Evolutionary conservation across 2,329 filamentous ascomycete species (phyloP).

Genomic region (Byssochlamys sp.): DNA sequence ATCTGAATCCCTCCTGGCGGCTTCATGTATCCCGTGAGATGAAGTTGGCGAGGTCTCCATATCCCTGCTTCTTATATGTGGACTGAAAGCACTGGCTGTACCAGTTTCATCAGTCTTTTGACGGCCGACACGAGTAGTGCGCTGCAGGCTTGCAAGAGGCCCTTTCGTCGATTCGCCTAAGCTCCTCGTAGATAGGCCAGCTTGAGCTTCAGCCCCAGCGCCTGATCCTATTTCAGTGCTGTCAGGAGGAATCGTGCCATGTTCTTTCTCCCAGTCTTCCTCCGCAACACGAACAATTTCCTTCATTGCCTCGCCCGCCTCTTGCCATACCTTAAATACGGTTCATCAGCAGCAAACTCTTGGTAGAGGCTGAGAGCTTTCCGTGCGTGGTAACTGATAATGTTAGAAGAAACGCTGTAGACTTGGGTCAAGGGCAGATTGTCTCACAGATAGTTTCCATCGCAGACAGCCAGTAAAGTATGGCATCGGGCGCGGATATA

Average conservation of each 20-base stretch:
- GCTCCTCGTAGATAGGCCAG: too few species aligned
- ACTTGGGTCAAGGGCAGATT: neutral
- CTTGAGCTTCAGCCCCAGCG: too few species aligned
- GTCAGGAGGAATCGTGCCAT: neutral
- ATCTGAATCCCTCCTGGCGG: too few species aligned
- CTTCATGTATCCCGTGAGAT: too few species aligned
- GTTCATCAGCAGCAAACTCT: neutral
- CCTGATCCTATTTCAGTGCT: neutral
- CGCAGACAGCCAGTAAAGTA: neutral
- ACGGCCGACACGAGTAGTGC: too few species aligned
- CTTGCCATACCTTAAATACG: too few species aligned
- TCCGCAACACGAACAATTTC: neutral
- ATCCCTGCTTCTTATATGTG: too few species aligned
- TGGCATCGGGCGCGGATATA: neutral
- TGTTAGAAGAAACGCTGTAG: neutral
- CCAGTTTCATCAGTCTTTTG: too few species aligned
- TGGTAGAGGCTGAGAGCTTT: neutral
- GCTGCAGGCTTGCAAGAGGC: too few species aligned
- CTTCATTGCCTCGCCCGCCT: neutral
- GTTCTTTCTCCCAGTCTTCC: neutral
- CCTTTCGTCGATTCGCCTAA: too few species aligned
- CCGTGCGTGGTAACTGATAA: neutral
- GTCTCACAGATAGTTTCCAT: neutral
- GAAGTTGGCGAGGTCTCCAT: too few species aligned
- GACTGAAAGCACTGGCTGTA: too few species aligned